Conservation (phyloP, 2,329 filamentous ascomycete species). For the Tolypocladium paradoxum region DNA sequence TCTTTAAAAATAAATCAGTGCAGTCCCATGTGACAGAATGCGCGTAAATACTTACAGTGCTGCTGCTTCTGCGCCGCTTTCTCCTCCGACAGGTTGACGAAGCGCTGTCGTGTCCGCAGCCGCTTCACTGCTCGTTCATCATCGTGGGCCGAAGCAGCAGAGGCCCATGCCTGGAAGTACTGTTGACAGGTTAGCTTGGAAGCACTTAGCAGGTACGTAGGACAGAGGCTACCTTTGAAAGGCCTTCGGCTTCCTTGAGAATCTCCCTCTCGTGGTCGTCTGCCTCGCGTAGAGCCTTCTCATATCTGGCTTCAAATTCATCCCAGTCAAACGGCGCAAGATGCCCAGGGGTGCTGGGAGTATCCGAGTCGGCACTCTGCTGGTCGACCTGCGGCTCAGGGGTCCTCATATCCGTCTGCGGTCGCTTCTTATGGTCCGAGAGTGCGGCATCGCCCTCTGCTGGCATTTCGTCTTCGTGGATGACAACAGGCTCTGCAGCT, state of each 20-base stretch:
- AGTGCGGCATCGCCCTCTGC: conserved; percentile 9
- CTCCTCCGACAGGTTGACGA: conserved; percentile 64
- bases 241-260: conserved; percentile 52
- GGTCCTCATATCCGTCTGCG: conserved; percentile 17
- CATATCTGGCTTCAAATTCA: conserved; percentile 60
- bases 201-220: neutral
- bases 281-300: conserved; percentile 51
- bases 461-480: conserved; percentile 6
- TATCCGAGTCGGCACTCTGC: conserved; percentile 19
- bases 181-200: conserved; percentile 20
- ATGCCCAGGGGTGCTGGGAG: conserved; percentile 39
- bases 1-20: conserved; percentile 16
- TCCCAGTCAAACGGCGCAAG: conserved; percentile 63
- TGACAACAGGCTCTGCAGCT: neutral
- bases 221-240: conserved; percentile 47
- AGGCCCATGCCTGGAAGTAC: conserved; percentile 75
- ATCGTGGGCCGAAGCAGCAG: conserved; percentile 61
- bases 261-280: conserved; percentile 54
- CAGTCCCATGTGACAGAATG: neutral
- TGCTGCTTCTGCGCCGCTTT: conserved; percentile 62
- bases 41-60: conserved; percentile 52
- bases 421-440: conserved; percentile 10
- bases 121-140: conserved; percentile 68
- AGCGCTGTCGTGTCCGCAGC: conserved; percentile 66
- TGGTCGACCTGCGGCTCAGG: conserved; percentile 27